Base-by-base conservation (phyloP, 306 rosid genomes). In the Cicer chorassanicum region DNA sequence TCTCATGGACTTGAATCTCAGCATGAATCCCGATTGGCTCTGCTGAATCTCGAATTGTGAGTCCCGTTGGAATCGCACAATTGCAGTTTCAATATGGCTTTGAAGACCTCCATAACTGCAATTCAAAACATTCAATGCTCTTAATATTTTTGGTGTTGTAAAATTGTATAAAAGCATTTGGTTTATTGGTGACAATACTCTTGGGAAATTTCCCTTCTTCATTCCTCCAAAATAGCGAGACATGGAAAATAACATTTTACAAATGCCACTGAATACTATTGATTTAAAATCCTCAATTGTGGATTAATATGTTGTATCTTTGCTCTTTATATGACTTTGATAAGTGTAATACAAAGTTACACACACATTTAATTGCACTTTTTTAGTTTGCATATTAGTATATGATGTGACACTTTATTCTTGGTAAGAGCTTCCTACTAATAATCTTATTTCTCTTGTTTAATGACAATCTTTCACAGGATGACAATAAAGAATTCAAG, bases 401-500 rank as follows among this genome's bases (percentile, higher is more conserved):
- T 76, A 12, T 63, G 51, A 56, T 68, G 34, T 44, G 8, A 72
- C 45, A 49, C 14, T 29, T 81, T 8, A 53, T 71, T 61, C 54
- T 34, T 67, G 5, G 53, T 68, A 51, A n/a, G 66, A 65, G 11
- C 14, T 49, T 1, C 15, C 60, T 40, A 49, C 54, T 60, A 56
- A 75, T 65, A 39, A 34, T 53, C 68, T 59, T 65, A 41, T 64
- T 34, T 67, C 45, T 76, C 46, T 55, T 34, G 72, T 57, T 78
- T 73, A 16, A 67, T 63, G 80, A 41, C 66, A 67, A 78, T 38
- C 45, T 59, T 15, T 81, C 36, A 46, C 77, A 84, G 88, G 90
- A 70, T 78, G 80, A 77, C 64, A 49, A 68, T 3, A 82, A 56
- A 62, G 78, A 87, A 55, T 74, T 77, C 42, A 87, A 84, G 74